Percentiles rank a stretch among this genome's conserved stretches.
Evolutionary conservation across 2,329 filamentous ascomycete genomes (phyloP).

Genomic region (Pyrenophora graminea): DNA sequence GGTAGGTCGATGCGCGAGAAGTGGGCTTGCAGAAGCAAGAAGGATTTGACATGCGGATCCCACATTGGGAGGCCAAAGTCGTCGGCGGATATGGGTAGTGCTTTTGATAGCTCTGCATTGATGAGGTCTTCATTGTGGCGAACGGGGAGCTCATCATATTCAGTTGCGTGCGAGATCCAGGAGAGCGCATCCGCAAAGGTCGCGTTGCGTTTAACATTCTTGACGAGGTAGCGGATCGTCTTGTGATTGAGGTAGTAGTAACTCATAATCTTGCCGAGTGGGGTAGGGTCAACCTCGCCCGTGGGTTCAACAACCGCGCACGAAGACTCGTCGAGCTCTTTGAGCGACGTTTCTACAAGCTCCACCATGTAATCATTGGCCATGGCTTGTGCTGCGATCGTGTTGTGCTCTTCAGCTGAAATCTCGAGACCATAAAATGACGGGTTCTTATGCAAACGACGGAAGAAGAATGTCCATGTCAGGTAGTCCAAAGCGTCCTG

Average conservation of each 20-base stretch:
- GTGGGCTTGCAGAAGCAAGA: constrained; percentile 90
- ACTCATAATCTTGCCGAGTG: constrained; percentile 97
- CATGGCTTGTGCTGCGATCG: constrained; percentile 77
- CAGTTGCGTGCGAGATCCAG: constrained; percentile 91
- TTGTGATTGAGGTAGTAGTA: constrained; percentile 97
- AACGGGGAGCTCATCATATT: constrained; percentile 97
- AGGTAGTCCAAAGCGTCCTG: constrained; percentile 97
- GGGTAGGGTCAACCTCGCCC: constrained; percentile 86
- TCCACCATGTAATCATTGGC: constrained; percentile 95
- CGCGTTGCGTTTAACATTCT: constrained; percentile 73
- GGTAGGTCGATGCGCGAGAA: constrained; percentile 92
- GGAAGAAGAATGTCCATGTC: constrained; percentile 99
- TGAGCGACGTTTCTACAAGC: constrained; percentile 84
- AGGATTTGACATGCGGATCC: constrained; percentile 98
- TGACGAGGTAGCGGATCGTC: constrained; percentile 83
- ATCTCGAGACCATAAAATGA: constrained; percentile 97
- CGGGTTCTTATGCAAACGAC: constrained; percentile 94
- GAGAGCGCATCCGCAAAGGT: constrained; percentile 80
- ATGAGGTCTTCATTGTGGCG: constrained; percentile 98
- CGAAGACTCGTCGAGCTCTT: constrained; percentile 78
- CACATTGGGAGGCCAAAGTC: constrained; percentile 81
- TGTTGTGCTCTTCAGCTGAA: constrained; percentile 88
- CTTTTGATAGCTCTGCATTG: constrained; percentile 84
- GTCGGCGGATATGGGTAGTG: constrained; percentile 71
- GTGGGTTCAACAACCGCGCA: constrained; percentile 84